Evolutionary conservation across 2,329 filamentous ascomycete species (phyloP).

Genomic region (Fusarium stilboides): DNA sequence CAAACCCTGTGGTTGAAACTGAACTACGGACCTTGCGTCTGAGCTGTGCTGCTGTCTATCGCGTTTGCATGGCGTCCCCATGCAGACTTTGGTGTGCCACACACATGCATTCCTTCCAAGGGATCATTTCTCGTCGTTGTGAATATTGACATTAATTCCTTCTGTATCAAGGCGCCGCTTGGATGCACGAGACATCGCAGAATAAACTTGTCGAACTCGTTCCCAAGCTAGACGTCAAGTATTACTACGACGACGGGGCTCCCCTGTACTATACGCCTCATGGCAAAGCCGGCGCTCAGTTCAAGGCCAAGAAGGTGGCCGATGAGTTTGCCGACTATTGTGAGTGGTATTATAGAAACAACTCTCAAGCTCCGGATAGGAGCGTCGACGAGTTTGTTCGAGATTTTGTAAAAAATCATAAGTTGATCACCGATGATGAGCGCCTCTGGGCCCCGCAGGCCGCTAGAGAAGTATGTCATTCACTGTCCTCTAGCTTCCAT

Average conservation of each 20-base stretch:
- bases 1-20: not conserved
- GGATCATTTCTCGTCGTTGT: not conserved
- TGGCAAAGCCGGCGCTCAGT: slow-evolving; percentile 8
- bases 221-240: slow-evolving; percentile 1
- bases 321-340: slow-evolving; percentile 5
- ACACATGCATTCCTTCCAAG: slow-evolving; percentile 7
- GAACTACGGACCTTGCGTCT: slow-evolving; percentile 1
- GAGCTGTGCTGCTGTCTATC: slow-evolving; percentile 10
- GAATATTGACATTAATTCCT: not conserved
- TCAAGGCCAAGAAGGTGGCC: slow-evolving; percentile 9
- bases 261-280: not conserved
- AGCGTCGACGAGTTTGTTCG: slow-evolving; percentile 5
- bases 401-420: slow-evolving; percentile 1
- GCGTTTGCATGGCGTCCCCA: not conserved
- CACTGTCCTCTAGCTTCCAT: too few relatives aligned
- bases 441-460: slow-evolving; percentile 1
- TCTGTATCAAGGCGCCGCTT: not conserved
- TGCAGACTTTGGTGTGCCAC: slow-evolving; percentile 1
- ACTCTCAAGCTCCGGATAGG: not conserved
- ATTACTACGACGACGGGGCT: not conserved
- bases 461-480: not conserved
- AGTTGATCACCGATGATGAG: slow-evolving; percentile 1
- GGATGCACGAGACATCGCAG: not conserved
- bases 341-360: slow-evolving; percentile 9
- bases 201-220: not conserved